Base-by-base conservation (phyloP, 352 stramenopile genomes). In the Phytopythium sindhum region DNA sequence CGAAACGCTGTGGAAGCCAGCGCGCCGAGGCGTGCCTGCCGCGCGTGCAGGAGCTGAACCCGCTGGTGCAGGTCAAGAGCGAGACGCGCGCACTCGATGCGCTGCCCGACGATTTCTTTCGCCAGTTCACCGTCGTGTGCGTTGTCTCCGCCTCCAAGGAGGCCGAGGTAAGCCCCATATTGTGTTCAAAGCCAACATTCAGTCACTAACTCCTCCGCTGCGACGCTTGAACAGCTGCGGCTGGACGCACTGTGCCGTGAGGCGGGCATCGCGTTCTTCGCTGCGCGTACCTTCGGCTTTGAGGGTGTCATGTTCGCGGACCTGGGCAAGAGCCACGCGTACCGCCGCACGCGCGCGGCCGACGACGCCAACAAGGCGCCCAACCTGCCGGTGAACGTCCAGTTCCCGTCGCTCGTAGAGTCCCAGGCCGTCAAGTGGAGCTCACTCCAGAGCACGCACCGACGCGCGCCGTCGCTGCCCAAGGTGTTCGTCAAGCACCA, bases 21-120 rank as follows among this genome's bases (percentile, higher is more conserved):
- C 80, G 80, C 28, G 91, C 83, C 11, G 80, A 90, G 42, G 89
- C 73, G 54, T 82, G 95, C 60, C 66, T 97, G 63, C 67, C 84
- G 8, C 78, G 88, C 21, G 88, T 98, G 21, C 86, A 97, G 67
- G 95, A 98, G 63, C 83, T 99, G 21, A 99, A 99, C 77, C 93
- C 93, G 12, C 72, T 99, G 5, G 86, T 98, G 37, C 73, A 76
- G 21, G 96, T 98, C 41, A 57, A 84, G 23, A 90, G 84, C 73
- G 80, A 91, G 60, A 96, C 92, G 12, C 86, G 61, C 41, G 68
- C 63, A 56, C 77, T 84, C 15, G 78, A 42, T 23, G 65, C 72
- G 24, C 65, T 88, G 1, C 61, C 77, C 0, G 83, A 97, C 68
- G 78, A 81, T 1, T 93, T 86, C 55, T 92, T 98, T 65, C 63